These are phyloP conservation scores for Fonsecaea multimorphosa DNA, from an alignment of 2,329 filamentous ascomycete genomes.

Conservation along the genomic window DNA sequence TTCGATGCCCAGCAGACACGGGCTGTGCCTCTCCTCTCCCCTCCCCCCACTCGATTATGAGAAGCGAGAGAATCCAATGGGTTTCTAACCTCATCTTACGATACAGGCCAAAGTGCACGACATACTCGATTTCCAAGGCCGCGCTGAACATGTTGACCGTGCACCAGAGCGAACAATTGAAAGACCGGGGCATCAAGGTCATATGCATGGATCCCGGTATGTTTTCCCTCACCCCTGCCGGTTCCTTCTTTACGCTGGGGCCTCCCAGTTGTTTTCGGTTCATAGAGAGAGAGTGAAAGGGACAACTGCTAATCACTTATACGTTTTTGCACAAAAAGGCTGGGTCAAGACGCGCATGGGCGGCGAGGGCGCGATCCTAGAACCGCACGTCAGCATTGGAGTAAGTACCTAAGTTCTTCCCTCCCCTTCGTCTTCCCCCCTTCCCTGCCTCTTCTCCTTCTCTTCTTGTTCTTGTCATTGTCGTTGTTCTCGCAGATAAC, in stretches of 20 bases:
- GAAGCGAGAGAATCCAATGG: not conserved
- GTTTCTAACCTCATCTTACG: not conserved
- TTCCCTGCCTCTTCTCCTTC: no score
- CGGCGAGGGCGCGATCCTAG: constrained; percentile 49
- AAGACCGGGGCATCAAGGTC: constrained; percentile 45
- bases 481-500: no score
- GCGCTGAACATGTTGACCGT: constrained; percentile 54
- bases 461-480: no score
- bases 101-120: constrained; percentile 23
- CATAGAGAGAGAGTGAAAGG: no score
- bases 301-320: no score
- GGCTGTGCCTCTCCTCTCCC: no score
- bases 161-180: constrained; percentile 50
- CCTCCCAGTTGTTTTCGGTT: no score
- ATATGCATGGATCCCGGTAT: constrained; percentile 52
- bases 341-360: constrained; percentile 56
- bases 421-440: no score
- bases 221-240: not conserved
- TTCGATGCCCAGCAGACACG: no score
- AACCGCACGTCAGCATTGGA: constrained; percentile 47
- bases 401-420: constrained; percentile 10
- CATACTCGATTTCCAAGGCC: constrained; percentile 53
- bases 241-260: no score
- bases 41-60: no score
- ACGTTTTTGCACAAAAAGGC: not conserved